phyloP scores from a whole-genome alignment of 768 basidiomycete genomes.

The Boletus sp. region DNA sequence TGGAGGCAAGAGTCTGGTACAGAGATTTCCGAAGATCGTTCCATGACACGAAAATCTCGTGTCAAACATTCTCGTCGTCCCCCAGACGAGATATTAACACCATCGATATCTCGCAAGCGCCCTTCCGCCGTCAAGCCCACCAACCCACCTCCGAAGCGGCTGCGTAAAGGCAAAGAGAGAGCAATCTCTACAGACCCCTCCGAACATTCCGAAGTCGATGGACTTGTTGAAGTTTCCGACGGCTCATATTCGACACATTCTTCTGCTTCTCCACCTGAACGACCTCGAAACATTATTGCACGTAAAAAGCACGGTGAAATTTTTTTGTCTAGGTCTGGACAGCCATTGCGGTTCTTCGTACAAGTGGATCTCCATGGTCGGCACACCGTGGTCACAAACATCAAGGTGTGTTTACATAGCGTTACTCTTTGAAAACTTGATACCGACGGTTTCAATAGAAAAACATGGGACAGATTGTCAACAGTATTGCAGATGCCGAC shows the following conservation, averaged over 20 bases:
- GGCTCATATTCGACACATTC: slow-evolving; percentile 9
- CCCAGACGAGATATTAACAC: slow-evolving; percentile 5
- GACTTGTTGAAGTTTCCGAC: slow-evolving; percentile 8
- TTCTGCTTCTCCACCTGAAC: slow-evolving; percentile 17
- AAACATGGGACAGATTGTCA: slow-evolving; percentile 61
- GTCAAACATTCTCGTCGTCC: neutral
- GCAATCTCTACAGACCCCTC: slow-evolving; percentile 18
- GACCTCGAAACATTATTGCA: slow-evolving; percentile 10
- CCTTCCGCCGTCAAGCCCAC: slow-evolving; percentile 15
- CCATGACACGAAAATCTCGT: slow-evolving; percentile 5
- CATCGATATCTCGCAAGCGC: slow-evolving; percentile 25
- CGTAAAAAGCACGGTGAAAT: slow-evolving; percentile 33
- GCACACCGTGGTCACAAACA: slow-evolving; percentile 44
- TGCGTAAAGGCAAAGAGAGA: slow-evolving; percentile 32
- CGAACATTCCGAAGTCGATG: slow-evolving; percentile 17
- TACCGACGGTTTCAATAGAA: slow-evolving; percentile 40
- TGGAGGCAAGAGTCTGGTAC: slow-evolving; percentile 2
- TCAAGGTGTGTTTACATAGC: slow-evolving; percentile 50
- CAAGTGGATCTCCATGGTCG: slow-evolving; percentile 65
- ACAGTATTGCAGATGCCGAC: slow-evolving; percentile 54
- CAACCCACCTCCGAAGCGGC: slow-evolving; percentile 18
- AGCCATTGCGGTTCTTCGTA: slow-evolving; percentile 56
- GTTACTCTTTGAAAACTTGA: neutral
- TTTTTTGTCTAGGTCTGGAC: slow-evolving; percentile 44
- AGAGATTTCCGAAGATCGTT: slow-evolving; percentile 10